phyloP scores from a whole-genome alignment of 371 early-diverging fungal species.

The Mucor piriformis region DNA sequence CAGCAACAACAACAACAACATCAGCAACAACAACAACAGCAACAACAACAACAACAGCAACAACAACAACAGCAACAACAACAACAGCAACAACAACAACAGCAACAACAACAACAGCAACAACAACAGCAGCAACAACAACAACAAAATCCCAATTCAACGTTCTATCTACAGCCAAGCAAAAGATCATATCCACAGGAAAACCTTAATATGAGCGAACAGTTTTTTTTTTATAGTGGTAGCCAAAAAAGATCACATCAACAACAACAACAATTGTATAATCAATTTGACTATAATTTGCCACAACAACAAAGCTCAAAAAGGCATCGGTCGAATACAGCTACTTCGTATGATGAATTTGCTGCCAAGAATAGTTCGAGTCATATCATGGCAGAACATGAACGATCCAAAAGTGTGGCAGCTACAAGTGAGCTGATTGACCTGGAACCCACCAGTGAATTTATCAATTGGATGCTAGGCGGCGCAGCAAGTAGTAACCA shows the following conservation, averaged over 20 bases:
- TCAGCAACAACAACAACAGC: constrained; percentile 2
- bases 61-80: background rate
- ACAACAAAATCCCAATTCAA: background rate
- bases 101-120: no score
- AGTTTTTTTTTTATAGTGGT: background rate
- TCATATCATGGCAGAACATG: background rate
- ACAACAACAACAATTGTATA: background rate
- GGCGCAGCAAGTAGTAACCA: background rate
- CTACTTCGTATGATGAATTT: background rate
- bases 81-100: no score
- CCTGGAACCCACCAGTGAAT: background rate
- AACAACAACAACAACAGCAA: constrained; percentile 3
- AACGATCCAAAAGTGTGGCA: background rate
- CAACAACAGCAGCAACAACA: background rate
- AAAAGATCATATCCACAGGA: background rate
- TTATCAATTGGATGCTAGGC: background rate
- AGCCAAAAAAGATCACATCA: background rate
- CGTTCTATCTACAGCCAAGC: background rate
- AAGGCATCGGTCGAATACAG: constrained; percentile 5
- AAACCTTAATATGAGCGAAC: background rate
- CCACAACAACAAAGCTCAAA: background rate
- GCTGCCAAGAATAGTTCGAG: background rate
- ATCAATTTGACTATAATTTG: background rate
- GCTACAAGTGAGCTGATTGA: constrained; percentile 3
- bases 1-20: background rate